These are phyloP conservation scores for Sequoia sempervirens DNA, from an alignment of 75 land plant species.

Conservation along the genomic window DNA sequence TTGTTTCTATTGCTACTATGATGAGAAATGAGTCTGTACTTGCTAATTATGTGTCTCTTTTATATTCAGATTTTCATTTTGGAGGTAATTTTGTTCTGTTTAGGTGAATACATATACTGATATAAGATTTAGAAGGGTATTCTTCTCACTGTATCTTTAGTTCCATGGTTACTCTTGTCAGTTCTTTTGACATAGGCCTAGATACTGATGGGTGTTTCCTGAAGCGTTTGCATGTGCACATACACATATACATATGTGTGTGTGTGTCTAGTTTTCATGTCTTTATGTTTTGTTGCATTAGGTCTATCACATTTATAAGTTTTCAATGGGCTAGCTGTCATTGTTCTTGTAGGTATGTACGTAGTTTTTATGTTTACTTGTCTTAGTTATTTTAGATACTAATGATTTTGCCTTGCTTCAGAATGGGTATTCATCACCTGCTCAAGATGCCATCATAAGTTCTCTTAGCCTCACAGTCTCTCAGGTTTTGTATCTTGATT, in stretches of 20 bases:
- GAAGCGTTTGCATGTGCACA: not conserved
- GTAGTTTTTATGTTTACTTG: not conserved
- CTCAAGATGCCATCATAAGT: slow-evolving; percentile 46
- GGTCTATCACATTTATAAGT: not conserved
- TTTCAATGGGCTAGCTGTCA: not conserved
- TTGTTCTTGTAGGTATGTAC: not conserved
- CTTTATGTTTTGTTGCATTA: not conserved
- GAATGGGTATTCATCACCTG: slow-evolving; percentile 82
- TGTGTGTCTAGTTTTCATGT: too few species aligned
- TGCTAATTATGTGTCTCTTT: not conserved
- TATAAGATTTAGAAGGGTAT: not conserved
- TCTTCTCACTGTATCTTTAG: not conserved
- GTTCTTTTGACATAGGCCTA: not conserved
- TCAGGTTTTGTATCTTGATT: slow-evolving; percentile 36
- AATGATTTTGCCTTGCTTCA: slow-evolving; percentile 17
- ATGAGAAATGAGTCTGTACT: not conserved
- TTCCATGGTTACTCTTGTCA: not conserved
- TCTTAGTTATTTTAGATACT: not conserved
- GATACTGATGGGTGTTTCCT: not conserved
- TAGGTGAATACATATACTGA: not conserved
- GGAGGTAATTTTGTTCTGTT: not conserved
- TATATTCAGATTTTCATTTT: not conserved
- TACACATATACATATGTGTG: too few species aligned
- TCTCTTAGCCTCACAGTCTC: slow-evolving; percentile 64
- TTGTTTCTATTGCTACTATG: not conserved